A percentile compares a stretch with the other conserved stretches of the same genome.
Evolutionary conservation across 2,329 filamentous ascomycete species (phyloP).

Genomic region (Alternaria sp.): DNA sequence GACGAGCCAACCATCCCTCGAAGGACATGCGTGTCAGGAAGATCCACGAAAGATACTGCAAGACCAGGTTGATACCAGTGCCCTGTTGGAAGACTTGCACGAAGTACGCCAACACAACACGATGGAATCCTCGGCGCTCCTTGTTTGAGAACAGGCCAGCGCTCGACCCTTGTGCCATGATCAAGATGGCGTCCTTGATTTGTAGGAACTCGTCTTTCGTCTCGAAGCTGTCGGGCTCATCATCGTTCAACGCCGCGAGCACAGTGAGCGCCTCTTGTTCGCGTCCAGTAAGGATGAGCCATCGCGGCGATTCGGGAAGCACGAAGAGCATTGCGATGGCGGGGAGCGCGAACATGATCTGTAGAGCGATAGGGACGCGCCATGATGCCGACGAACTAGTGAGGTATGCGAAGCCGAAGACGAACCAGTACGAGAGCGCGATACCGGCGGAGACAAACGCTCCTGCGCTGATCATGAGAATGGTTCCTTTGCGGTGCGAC

Average conservation of each 20-base stretch:
- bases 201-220: conserved; percentile 50
- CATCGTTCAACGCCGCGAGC: conserved; percentile 41
- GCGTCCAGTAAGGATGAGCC: conserved; percentile 63
- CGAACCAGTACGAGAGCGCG: conserved; percentile 60
- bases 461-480: conserved; percentile 57
- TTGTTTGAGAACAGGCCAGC: conserved; percentile 35
- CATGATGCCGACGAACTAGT: conserved; percentile 48
- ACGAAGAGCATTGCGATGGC: conserved; percentile 59
- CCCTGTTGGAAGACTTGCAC: conserved; percentile 54
- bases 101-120: conserved; percentile 50
- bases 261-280: conserved; percentile 52
- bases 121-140: conserved; percentile 51
- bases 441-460: conserved; percentile 59
- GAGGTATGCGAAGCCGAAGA: conserved; percentile 58
- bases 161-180: conserved; percentile 38
- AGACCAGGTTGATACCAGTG: conserved; percentile 40
- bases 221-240: conserved; percentile 31
- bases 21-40: conserved; percentile 59
- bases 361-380: conserved; percentile 64
- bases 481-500: conserved; percentile 52
- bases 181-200: conserved; percentile 43
- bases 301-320: conserved; percentile 65
- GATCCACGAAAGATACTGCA: conserved; percentile 56
- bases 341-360: conserved; percentile 62
- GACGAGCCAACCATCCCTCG: conserved; percentile 50